These are phyloP conservation scores for Cladosporium phlei DNA, from an alignment of 2,329 filamentous ascomycete species.

Conservation along the genomic window DNA sequence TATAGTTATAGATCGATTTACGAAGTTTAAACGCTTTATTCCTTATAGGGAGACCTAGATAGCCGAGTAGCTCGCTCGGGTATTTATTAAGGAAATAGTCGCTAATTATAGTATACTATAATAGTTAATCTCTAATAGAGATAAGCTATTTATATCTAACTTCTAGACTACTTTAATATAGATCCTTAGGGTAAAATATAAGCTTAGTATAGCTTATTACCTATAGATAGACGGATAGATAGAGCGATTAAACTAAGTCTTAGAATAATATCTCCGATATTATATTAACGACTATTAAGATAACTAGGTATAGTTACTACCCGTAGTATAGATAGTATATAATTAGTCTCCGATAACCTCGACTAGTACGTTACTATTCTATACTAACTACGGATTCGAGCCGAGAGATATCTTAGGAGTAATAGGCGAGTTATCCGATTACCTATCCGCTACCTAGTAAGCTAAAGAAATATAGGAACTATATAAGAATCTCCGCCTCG, in stretches of 20 bases:
- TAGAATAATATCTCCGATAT: not conserved
- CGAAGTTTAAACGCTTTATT: not conserved
- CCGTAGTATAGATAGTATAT: not conserved
- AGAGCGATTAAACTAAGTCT: not conserved
- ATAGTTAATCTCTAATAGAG: not conserved
- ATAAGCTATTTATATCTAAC: not conserved
- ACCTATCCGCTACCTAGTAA: not conserved
- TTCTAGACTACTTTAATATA: not conserved
- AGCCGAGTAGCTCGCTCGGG: not conserved
- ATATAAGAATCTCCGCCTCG: slow-evolving; percentile 9
- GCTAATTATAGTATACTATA: not conserved
- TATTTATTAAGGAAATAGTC: not conserved
- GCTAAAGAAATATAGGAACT: slow-evolving; percentile 12
- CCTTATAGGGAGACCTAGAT: not conserved
- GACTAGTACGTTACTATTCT: not conserved
- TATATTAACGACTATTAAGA: not conserved
- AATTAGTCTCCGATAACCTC: not conserved
- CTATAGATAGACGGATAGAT: not conserved
- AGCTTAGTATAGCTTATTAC: not conserved
- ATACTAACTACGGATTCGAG: not conserved
- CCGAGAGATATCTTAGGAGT: not conserved
- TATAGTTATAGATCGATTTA: not conserved
- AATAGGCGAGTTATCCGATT: no score
- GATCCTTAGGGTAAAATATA: not conserved
- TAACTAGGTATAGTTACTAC: not conserved